Base-by-base conservation (phyloP, 805 yeast genomes). In the Wickerhamomyces queroliae region DNA sequence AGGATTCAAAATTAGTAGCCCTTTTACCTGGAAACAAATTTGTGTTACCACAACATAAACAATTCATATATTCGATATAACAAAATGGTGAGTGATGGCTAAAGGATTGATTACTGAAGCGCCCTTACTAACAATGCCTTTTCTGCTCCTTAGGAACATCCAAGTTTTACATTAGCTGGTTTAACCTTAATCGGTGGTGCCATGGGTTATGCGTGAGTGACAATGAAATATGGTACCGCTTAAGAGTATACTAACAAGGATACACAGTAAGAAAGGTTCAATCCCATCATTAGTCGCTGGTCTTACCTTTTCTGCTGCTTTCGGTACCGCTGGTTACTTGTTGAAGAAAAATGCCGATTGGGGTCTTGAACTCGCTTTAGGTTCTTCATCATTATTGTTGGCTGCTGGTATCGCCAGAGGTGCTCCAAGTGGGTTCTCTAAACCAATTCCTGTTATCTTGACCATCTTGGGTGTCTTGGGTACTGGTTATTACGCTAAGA, bases 261-360 rank as follows among this genome's bases (percentile, higher is more conserved):
- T 7, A 44, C 47, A 33, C 45, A 64, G 65, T 39, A 78, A 78
- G 38, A 83, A 83, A 50, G 75, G 82, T 11, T 85, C 95, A 2
- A 55, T 81, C 27, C 95, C 95, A 18, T 87, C 96, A 0, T 69
- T 90, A 39, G 63, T 78, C 35, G 95, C 91, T 1, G 97, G 97
- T 29, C 47, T 75, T 9, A 61, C 78, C 2, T 66, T 84, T 46
- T 70, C 83, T 12, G 66, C 74, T 3, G 55, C 77, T 21, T 84
- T 74, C 56, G 84, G 83, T n/a, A 55, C 67, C 42, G 80, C 88
- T 2, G 91, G 95, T 15, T 85, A 87, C 61, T 69, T 90, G 48
- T 65, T 88, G 45, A 72, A 76, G 47, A 65, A 80, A 39, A 85
- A 87, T 57, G 79, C 77, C 44, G 89, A 85, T 55, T 76, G 76